Evolutionary conservation across 106 monocot genomes (phyloP), one percentile per base, ranked within the genome.

Genomic region (Dendrobium officinale): DNA sequence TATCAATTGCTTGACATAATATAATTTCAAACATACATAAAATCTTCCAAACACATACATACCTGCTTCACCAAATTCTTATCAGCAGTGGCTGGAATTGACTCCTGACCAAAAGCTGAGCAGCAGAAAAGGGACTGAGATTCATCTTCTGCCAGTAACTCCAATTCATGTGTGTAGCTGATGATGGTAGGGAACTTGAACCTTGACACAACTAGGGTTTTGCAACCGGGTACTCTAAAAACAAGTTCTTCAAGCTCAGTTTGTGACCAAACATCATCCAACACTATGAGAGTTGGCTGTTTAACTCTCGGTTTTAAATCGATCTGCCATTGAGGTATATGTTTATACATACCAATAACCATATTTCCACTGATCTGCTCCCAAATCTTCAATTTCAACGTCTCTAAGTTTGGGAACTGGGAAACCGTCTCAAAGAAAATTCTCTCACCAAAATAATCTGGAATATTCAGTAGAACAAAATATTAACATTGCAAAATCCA

Each of bases 11-110:
- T 45, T 9, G 45, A 45, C 45, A 45, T 45, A 45, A 45, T 45
- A 45, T 45, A 45, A 45, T 45, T 6, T 9, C 45, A 45, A 45
- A 45, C 45, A 9, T 37, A 37, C 37, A 37, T 37, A 37, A 37
- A 3, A 37, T 37, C 37, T 37, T 0, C 45, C 45, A 45, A 45
- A 45, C 45, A 9, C 45, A 45, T 45, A 45, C 5, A 2, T 88
- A 89, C 89, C 88, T 88, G 85, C 81, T 82, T 82, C 37, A 90
- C 90, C 41, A 90, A 76, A 68, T 86, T 88, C 81, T 90, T 90
- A 79, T 90, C 90, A 48, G 73, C 77, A 4, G 75, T 82, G 2
- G 41, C 24, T 24, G 90, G 86, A 66, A 90, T 78, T 13, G 83
- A 84, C 24, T 86, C 67, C 58, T 85, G 86, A 48, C 82, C 83